Base-by-base conservation (phyloP, 192 early-diverging fungal species). In the Geosiphon pyriformis region DNA sequence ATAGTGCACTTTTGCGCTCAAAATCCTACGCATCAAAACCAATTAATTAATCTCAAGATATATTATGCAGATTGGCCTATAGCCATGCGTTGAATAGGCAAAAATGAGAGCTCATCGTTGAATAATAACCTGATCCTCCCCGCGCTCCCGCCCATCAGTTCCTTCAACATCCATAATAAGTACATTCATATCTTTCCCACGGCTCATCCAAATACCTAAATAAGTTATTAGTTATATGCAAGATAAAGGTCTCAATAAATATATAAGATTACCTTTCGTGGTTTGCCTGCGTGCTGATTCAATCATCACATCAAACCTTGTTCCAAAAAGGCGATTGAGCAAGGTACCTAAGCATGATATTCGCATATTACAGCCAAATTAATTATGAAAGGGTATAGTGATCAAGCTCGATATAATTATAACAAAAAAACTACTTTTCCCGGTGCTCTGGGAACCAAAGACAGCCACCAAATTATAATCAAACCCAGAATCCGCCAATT, bases 91-190 rank as follows among this genome's bases (percentile, higher is more conserved):
- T 35, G 33, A 33, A 20, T 35, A 17, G 32, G 8, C 7, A 35
- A 37, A 34, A n/a, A 20, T 32, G 32, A 17, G 30, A 23, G 53
- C 11, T 26, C 20, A 55, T 55, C 29, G 17, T 56, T 30, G 29
- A 29, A 30, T 55, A 26, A 12, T 55, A 69, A 77, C 76, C 73
- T 96, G 94, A 70, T 99, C 90, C 78, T 99, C 97, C 58, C 96
- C 95, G 51, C 95, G 90, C 73, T 98, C 97, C 46, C 96, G 87
- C 35, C 97, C 97, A 70, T 99, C 97, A 0, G 95, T 98, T 65
- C 97, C 97, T 73, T 99, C 97, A 4, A 99, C 97, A 77, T 99
- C 97, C 82, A 99, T 84, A 27, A 99, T 91, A 17, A 99, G 77
- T 25, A 95, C 83, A 52, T 83, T 81, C 82, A 87, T 85, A 51